Conservation (phyloP, 2,329 filamentous ascomycete species). For the Cadophora sp. region DNA sequence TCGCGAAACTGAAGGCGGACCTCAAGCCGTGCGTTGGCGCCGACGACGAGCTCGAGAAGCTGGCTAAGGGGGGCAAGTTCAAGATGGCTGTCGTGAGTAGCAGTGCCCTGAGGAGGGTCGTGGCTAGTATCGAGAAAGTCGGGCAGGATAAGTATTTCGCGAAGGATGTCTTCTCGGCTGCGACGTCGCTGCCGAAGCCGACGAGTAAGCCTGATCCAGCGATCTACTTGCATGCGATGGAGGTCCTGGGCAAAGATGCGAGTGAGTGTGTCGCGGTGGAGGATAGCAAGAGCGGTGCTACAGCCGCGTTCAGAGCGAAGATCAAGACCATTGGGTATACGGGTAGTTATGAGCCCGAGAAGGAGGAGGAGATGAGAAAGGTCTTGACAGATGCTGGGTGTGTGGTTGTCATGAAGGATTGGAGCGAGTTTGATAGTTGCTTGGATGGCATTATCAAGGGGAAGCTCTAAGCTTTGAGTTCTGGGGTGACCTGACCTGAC, state of each 20-base stretch:
- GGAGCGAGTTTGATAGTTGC: constrained; percentile 56
- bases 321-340: constrained; percentile 88
- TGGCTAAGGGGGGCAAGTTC: constrained; percentile 69
- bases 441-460: constrained; percentile 39
- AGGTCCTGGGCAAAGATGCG: constrained; percentile 74
- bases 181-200: constrained; percentile 77
- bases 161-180: constrained; percentile 81
- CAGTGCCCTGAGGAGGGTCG: constrained; percentile 78
- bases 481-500: no score
- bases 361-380: constrained; percentile 70
- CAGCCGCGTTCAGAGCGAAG: constrained; percentile 76
- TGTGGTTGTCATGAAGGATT: constrained; percentile 65
- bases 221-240: constrained; percentile 81
- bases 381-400: constrained; percentile 67
- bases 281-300: constrained; percentile 86
- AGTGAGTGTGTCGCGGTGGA: constrained; percentile 81
- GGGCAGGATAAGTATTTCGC: constrained; percentile 81
- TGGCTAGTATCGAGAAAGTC: constrained; percentile 80
- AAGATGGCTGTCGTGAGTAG: constrained; percentile 81
- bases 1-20: constrained; percentile 75
- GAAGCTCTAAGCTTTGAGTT: constrained; percentile 32
- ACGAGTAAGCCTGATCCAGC: constrained; percentile 91
- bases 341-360: constrained; percentile 68
- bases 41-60: constrained; percentile 69
- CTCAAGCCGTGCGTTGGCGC: constrained; percentile 74